Base-by-base conservation (phyloP, 1,139 yeast species). In the Scheffersomyces cryptocercus region DNA sequence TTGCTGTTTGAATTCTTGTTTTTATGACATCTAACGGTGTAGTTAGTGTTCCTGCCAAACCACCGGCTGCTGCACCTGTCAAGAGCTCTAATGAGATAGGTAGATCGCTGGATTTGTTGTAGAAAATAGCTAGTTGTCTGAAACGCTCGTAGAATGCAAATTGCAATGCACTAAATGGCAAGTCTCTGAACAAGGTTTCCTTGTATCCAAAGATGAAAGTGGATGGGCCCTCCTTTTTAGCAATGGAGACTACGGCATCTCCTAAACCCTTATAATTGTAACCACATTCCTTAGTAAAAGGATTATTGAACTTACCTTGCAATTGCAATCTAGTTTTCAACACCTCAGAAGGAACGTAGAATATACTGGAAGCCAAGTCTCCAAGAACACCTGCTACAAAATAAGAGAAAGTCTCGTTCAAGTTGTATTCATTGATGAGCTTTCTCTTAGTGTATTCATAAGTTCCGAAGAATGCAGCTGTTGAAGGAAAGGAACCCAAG, bases 271-370 rank as follows among this genome's bases (percentile, higher is more conserved):
- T 75, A 63, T 93, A 93, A 61, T 93, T 93, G 65, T 93, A 93
- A 0, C 97, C 97, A 41, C 73, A 64, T 10, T 89, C 88, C 39
- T 73, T 64, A 49, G 91, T 90, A 62, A 76, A 74, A 0, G 87
- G 88, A 61, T 91, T 93, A 64, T 90, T 88, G 64, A 80, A 77
- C 40, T 83, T 76, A 1, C 99, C 99, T 65, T 93, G 99, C 42
- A 93, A 70, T 67, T 93, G 99, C 39, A 93, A 67, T 55, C 99
- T 75, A 6, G 99, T 90, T 63, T 95, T 93, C 46, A 93, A 68
- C n/a, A 93, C 98, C 62, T 93, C 99, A 29, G 93, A 84, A 3
- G 99, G 99, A n/a, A 93, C 99, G 56, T 93, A 93, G 37, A 89
- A 84, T n/a, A 93, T 68, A 58, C 96, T 86, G 29, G 95, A 86